These are phyloP conservation scores for Lepidium campestre DNA, from an alignment of 441 rosid genomes.

Conservation along the genomic window DNA sequence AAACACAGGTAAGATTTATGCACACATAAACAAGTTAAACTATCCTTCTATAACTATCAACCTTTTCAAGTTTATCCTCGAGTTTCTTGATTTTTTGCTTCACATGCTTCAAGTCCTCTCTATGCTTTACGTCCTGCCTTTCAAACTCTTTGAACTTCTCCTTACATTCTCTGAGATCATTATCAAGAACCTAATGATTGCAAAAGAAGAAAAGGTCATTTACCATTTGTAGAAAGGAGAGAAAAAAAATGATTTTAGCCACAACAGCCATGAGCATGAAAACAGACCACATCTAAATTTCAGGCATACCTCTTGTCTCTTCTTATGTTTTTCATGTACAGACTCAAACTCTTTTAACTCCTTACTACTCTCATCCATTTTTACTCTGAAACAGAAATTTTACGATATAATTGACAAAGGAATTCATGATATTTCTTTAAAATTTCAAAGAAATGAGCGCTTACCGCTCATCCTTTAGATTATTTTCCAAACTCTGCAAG, in stretches of 20 bases:
- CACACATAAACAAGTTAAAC: constrained; percentile 15
- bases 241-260: neutral
- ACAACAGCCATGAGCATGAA: neutral
- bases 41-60: constrained; percentile 23
- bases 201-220: constrained; percentile 5
- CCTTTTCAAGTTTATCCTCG: constrained; percentile 84
- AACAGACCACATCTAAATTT: constrained; percentile 6
- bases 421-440: neutral
- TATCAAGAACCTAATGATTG: constrained; percentile 67
- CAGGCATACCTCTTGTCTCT: constrained; percentile 75
- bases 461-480: constrained; percentile 64
- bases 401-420: neutral
- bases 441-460: neutral
- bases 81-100: constrained; percentile 95
- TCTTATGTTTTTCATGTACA: constrained; percentile 61
- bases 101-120: constrained; percentile 88
- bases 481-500: constrained; percentile 61
- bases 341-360: constrained; percentile 69
- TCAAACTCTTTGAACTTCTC: constrained; percentile 94
- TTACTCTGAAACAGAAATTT: constrained; percentile 45
- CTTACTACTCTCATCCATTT: constrained; percentile 60
- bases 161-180: constrained; percentile 57
- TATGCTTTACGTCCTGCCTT: constrained; percentile 86
- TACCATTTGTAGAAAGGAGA: neutral
- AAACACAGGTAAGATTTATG: constrained; percentile 24